phyloP scores from a whole-genome alignment of 768 basidiomycete genomes.

The Collybia sp. region DNA sequence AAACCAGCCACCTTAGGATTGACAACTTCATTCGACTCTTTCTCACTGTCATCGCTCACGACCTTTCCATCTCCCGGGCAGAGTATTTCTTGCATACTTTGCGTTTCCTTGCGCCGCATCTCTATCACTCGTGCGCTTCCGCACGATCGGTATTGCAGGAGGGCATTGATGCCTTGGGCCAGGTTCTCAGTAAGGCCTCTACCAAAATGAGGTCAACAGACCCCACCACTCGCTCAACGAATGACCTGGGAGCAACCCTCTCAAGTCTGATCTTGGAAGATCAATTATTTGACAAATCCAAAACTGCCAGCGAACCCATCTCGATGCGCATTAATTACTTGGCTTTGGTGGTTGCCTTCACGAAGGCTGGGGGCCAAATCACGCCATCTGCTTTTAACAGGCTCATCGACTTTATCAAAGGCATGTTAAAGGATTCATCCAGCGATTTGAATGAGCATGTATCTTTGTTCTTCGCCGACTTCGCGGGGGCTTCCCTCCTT shows the following conservation, averaged over 20 bases:
- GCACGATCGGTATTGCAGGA: conserved; percentile 56
- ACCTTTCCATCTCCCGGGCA: conserved; percentile 60
- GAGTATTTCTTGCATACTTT: conserved; percentile 66
- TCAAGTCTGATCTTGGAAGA: conserved; percentile 24
- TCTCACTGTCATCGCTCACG: conserved; percentile 76
- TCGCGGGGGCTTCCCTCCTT: conserved; percentile 43
- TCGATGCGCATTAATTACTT: conserved; percentile 67
- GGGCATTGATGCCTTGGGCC: conserved; percentile 64
- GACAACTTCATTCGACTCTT: conserved; percentile 69
- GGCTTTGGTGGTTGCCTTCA: conserved; percentile 44
- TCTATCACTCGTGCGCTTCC: conserved; percentile 51
- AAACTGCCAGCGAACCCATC: conserved; percentile 46
- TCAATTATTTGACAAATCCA: conserved; percentile 35
- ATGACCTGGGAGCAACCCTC: conserved; percentile 20
- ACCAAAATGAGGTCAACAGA: conserved; percentile 42
- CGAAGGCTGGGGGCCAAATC: conserved; percentile 45
- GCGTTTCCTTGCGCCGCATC: conserved; percentile 46
- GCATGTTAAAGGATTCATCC: conserved; percentile 50
- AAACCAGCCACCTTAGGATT: conserved; percentile 48
- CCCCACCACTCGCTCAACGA: conserved; percentile 17
- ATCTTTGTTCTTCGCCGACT: conserved; percentile 49
- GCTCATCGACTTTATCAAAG: conserved; percentile 50
- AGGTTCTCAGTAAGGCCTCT: conserved; percentile 42
- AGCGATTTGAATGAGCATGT: conserved; percentile 32
- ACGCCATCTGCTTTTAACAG: conserved; percentile 35